phyloP scores from a whole-genome alignment of 108 stramenopile species.

The Nannochloropsis gaditana region DNA sequence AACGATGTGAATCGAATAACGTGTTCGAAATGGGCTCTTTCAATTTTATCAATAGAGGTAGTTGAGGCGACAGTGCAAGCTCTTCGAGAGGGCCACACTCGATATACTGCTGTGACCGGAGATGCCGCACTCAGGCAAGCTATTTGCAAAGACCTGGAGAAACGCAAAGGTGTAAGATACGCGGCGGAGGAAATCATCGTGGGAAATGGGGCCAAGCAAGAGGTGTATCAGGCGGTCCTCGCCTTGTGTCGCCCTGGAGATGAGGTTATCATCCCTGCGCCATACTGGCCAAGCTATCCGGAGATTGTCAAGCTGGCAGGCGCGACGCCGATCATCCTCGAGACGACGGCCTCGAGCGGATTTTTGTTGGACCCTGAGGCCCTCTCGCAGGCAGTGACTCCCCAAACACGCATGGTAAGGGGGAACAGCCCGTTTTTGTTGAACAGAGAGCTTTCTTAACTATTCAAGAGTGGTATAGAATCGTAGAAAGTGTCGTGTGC shows the following conservation, averaged over 20 bases:
- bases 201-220: constrained; percentile 93
- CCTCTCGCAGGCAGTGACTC: constrained; percentile 61
- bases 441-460: too few relatives aligned
- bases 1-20: too few relatives aligned
- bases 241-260: constrained; percentile 78
- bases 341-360: constrained; percentile 66
- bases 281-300: constrained; percentile 93
- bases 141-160: constrained; percentile 71
- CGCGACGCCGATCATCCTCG: constrained; percentile 74
- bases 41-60: constrained; percentile 25
- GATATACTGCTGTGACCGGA: constrained; percentile 91
- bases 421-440: neutral
- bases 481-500: too few relatives aligned
- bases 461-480: too few relatives aligned
- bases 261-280: constrained; percentile 82
- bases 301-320: constrained; percentile 84
- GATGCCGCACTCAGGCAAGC: constrained; percentile 70
- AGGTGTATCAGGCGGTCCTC: constrained; percentile 78
- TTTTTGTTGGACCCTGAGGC: constrained; percentile 67
- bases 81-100: constrained; percentile 60
- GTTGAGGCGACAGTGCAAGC: constrained; percentile 69
- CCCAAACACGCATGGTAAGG: constrained; percentile 60
- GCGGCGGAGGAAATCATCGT: constrained; percentile 77
- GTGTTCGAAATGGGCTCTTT: too few relatives aligned
- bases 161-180: constrained; percentile 73